phyloP scores from a whole-genome alignment of 2,329 filamentous ascomycete genomes.

The Pseudogymnoascus sp. region DNA sequence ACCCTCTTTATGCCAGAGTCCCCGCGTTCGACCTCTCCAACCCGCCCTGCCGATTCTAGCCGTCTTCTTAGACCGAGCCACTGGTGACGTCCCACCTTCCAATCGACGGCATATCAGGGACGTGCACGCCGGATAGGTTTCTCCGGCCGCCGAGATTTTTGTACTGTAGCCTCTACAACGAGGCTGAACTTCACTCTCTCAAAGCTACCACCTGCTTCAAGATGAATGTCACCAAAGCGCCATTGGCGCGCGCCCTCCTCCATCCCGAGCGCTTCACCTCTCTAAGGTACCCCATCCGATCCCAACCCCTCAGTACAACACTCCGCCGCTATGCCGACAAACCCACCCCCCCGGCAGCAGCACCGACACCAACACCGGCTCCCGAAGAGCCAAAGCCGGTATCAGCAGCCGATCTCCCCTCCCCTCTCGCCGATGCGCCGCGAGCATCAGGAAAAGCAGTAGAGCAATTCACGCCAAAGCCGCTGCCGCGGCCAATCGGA shows the following conservation, averaged over 20 bases:
- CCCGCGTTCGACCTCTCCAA: background rate
- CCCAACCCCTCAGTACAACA: background rate
- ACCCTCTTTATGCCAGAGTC: background rate
- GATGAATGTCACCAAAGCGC: background rate
- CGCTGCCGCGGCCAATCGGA: constrained; percentile 70
- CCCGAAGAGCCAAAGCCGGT: background rate
- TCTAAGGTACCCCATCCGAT: background rate
- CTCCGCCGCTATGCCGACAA: background rate
- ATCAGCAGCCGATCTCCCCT: constrained; percentile 28
- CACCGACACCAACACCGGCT: constrained; percentile 13
- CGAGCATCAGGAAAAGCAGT: constrained; percentile 51
- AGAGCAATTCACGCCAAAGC: constrained; percentile 50
- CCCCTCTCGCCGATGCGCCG: constrained; percentile 49
- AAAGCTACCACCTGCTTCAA: background rate
- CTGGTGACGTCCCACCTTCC: background rate
- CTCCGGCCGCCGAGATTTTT: background rate
- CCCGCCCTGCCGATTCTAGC: background rate
- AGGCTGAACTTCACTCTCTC: background rate
- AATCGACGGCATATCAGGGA: background rate
- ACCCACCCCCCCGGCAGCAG: background rate
- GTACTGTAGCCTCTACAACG: background rate
- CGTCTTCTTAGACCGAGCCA: background rate
- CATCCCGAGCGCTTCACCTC: background rate
- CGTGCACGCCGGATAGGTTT: background rate
- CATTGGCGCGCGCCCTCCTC: background rate